Evolutionary conservation across 2,329 filamentous ascomycete genomes (phyloP), one percentile per base, ranked within the genome.

Genomic region (Alternaria sp.): DNA sequence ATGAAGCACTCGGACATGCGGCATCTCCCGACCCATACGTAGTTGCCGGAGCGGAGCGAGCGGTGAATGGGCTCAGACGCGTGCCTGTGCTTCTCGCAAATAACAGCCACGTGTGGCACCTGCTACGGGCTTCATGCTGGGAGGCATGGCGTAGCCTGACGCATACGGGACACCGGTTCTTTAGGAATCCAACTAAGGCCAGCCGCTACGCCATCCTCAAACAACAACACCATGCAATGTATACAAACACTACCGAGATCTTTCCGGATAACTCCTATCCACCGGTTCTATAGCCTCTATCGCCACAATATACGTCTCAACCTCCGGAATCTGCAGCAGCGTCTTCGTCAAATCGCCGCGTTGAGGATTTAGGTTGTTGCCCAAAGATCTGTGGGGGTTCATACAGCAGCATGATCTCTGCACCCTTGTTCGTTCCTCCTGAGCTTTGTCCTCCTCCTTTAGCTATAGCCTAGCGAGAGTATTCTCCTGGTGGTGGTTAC

Each of bases 121-220:
- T 50, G 43, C 30, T 59, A 28, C 60, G 43, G 36, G 60, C 60
- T 64, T 65, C 26, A 65, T 69, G 62, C 67, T 59, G 55, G 67
- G 12, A 54, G 19, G 25, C n/a, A 55, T 25, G 55, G 43, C 17
- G 47, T 62, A 49, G 59, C 55, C 61, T 47, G 64, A 67, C 66
- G 47, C 49, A 56, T 54, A 50, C 57, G 52, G 57, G 57, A 65
- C 64, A 52, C 67, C 45, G 67, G 65, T 49, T 51, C 59, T 45
- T 49, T 40, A 64, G 54, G 54, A 15, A 49, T 47, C 52, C 51
- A 54, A 51, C 64, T 56, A 66, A 61, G 40, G 54, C 30, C 49
- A 58, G 57, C 57, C 57, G 50, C 60, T 56, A 51, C 47, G 30
- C 30, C 46, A 54, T 36, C 44, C 57, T 63, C 60, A 60, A 60